phyloP scores from a whole-genome alignment of 192 early-diverging fungal genomes.

The Coemansia javaensis region DNA sequence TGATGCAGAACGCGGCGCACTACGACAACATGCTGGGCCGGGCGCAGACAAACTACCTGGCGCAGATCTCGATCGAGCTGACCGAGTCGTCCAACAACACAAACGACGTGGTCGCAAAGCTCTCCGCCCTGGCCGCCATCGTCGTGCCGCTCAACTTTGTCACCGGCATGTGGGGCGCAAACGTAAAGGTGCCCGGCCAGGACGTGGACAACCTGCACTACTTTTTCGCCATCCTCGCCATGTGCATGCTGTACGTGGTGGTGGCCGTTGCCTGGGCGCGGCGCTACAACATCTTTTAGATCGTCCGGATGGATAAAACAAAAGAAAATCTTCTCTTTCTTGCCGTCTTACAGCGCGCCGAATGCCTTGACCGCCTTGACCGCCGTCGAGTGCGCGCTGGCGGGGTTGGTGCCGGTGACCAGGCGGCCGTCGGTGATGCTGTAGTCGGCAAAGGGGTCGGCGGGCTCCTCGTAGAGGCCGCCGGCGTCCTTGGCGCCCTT shows the following conservation, averaged over 20 bases:
- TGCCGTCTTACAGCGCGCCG: constrained; percentile 8
- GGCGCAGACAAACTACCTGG: constrained; percentile 71
- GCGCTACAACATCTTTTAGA: constrained; percentile 35
- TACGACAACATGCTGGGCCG: constrained; percentile 67
- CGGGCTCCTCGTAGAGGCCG: constrained; percentile 54
- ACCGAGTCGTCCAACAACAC: constrained; percentile 73
- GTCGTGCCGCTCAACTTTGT: constrained; percentile 88
- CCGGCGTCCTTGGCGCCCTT: constrained; percentile 49
- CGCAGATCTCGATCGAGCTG: constrained; percentile 72
- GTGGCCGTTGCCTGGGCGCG: constrained; percentile 32
- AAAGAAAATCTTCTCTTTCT: neutral
- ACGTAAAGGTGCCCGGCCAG: constrained; percentile 51
- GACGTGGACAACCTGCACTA: constrained; percentile 38
- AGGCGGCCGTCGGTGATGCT: constrained; percentile 57
- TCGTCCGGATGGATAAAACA: neutral
- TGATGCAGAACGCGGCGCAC: constrained; percentile 72
- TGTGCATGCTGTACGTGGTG: constrained; percentile 34
- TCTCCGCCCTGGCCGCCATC: constrained; percentile 85
- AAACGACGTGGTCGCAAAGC: constrained; percentile 80
- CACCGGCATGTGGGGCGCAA: constrained; percentile 69
- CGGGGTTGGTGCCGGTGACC: constrained; percentile 68
- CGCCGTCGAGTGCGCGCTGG: constrained; percentile 54
- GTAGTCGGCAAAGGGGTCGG: constrained; percentile 48
- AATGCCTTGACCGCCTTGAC: constrained; percentile 40
- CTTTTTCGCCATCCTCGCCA: constrained; percentile 42